Conservation (phyloP, 2,329 filamentous ascomycete genomes). For the Pseudogymnoascus sp. region DNA sequence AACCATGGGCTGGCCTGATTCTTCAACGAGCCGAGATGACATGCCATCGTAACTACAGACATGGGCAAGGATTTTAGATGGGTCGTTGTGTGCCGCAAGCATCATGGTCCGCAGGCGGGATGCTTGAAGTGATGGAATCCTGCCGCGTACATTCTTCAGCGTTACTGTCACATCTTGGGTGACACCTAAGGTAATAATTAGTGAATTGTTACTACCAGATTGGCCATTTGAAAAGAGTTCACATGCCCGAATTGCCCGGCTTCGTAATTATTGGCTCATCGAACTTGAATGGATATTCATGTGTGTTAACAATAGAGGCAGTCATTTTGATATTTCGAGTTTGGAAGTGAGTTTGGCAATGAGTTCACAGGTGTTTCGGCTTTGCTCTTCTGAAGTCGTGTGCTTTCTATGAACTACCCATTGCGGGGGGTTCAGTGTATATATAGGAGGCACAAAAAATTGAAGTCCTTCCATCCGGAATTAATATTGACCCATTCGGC, state of each 20-base stretch:
- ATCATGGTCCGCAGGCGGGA: conserved; percentile 34
- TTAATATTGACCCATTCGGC: not conserved
- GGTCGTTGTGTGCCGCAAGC: conserved; percentile 34
- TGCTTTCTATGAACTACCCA: not conserved
- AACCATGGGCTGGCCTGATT: conserved; percentile 39
- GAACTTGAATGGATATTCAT: conserved; percentile 30
- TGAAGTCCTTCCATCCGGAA: conserved; percentile 10
- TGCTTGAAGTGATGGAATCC: conserved; percentile 33
- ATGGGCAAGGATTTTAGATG: conserved; percentile 38
- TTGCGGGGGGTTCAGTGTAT: not conserved
- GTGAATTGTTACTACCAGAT: not conserved
- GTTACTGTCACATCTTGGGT: conserved; percentile 14
- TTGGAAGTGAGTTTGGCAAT: not conserved
- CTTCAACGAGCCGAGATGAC: conserved; percentile 37
- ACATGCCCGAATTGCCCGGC: conserved; percentile 9
- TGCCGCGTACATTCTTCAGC: conserved; percentile 30
- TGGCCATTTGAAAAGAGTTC: not conserved
- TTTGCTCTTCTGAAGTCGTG: not conserved
- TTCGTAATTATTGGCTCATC: conserved; percentile 13
- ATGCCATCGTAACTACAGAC: conserved; percentile 38
- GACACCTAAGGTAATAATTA: not conserved
- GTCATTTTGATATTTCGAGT: conserved; percentile 17
- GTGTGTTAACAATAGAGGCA: conserved; percentile 27
- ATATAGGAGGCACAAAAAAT: not conserved
- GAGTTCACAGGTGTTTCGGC: not conserved